These are phyloP conservation scores for Ceratocystis harringtonii DNA, from an alignment of 2,329 filamentous ascomycete genomes.

Conservation along the genomic window DNA sequence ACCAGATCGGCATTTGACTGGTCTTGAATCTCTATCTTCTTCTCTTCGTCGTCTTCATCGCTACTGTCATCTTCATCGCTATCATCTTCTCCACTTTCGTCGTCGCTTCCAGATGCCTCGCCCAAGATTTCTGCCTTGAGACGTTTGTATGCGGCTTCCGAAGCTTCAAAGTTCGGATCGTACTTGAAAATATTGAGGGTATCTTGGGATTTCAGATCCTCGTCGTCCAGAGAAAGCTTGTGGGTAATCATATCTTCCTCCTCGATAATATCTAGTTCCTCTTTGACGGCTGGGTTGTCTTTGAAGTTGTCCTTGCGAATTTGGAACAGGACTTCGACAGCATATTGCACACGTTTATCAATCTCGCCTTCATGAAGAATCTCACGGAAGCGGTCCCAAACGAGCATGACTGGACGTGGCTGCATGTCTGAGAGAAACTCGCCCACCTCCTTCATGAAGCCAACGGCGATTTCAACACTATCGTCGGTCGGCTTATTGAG, in stretches of 20 bases:
- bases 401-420: conserved; percentile 66
- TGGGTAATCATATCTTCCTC: conserved; percentile 98
- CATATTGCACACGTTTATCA: conserved; percentile 96
- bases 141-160: conserved; percentile 79
- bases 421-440: conserved; percentile 95
- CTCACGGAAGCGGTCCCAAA: conserved; percentile 91
- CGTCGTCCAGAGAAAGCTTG: conserved; percentile 61
- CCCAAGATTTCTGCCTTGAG: conserved; percentile 89
- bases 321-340: conserved; percentile 96
- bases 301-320: conserved; percentile 94
- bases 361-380: conserved; percentile 95
- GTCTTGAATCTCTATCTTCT: conserved; percentile 89
- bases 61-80: conserved; percentile 51
- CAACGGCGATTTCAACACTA: conserved; percentile 93
- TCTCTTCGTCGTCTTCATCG: conserved; percentile 62
- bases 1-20: conserved; percentile 93
- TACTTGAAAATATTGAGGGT: conserved; percentile 91
- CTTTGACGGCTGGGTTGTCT: conserved; percentile 77
- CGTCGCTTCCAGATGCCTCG: conserved; percentile 75
- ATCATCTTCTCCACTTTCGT: conserved; percentile 43
- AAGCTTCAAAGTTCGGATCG: conserved; percentile 75
- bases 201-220: conserved; percentile 67
- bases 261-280: conserved; percentile 88
- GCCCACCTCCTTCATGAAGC: conserved; percentile 81
- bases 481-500: conserved; percentile 94